Evolutionary conservation across 768 basidiomycete species (phyloP).

Genomic region (Antrodiella citrinella): DNA sequence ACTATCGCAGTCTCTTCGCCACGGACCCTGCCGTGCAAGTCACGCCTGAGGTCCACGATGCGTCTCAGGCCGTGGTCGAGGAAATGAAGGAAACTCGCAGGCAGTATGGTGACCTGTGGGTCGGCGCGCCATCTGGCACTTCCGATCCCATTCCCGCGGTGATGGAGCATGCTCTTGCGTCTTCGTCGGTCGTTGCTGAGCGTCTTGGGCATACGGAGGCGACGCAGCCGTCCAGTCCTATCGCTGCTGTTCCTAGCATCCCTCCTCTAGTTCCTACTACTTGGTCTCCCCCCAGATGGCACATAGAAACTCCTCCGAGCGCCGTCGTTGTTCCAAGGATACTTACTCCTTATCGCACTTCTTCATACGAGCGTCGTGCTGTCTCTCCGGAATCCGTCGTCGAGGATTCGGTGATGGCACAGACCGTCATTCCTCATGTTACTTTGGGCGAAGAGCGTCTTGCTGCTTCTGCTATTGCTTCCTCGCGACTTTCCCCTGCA

Average conservation of each 20-base stretch:
- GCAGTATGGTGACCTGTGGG: too few relatives aligned
- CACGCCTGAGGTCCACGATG: background rate
- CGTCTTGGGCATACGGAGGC: too few relatives aligned
- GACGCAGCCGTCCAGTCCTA: background rate
- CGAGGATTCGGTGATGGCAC: background rate
- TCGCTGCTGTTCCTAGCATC: background rate
- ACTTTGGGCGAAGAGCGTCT: background rate
- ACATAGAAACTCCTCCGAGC: constrained; percentile 1
- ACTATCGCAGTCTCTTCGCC: background rate
- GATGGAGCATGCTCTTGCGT: background rate
- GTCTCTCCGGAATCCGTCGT: background rate
- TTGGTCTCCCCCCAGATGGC: constrained; percentile 8
- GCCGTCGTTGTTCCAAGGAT: constrained; percentile 7
- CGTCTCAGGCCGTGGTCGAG: background rate
- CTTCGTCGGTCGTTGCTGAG: too few relatives aligned
- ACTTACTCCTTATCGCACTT: background rate
- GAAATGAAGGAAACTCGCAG: background rate
- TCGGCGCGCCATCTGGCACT: too few relatives aligned
- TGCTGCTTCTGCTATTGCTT: background rate
- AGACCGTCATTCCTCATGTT: background rate
- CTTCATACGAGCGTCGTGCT: background rate
- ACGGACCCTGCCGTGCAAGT: background rate
- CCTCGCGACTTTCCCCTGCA: background rate
- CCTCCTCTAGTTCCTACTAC: constrained; percentile 9
- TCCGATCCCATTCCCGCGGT: background rate